Percentiles rank a stretch among this genome's conserved stretches.
phyloP scores from a whole-genome alignment of 306 rosid species.

The Spatholobus suberectus region DNA sequence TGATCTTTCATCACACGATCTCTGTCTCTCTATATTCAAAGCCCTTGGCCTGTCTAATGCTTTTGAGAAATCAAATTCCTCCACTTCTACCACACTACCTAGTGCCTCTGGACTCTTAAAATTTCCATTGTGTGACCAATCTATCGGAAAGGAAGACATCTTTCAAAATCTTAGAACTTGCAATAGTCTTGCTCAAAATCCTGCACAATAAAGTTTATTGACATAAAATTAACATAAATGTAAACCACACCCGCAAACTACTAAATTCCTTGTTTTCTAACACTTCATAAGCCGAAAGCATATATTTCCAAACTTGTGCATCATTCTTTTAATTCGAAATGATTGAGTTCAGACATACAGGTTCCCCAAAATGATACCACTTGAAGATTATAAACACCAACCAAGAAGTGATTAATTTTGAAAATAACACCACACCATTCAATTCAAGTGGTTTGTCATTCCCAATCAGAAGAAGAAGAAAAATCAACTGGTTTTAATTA shows the following conservation, averaged over 20 bases:
- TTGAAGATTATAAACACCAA: not conserved
- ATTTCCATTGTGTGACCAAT: constrained; percentile 55
- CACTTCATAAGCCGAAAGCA: constrained; percentile 10
- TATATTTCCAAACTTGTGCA: not conserved
- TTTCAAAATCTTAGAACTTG: constrained; percentile 34
- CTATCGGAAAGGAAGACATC: constrained; percentile 47
- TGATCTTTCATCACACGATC: constrained; percentile 78
- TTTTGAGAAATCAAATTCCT: constrained; percentile 65
- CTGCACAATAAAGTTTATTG: constrained; percentile 47
- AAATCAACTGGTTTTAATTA: not conserved
- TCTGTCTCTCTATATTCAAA: constrained; percentile 72
- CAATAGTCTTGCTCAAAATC: constrained; percentile 39
- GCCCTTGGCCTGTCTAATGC: constrained; percentile 67
- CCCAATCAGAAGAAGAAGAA: not conserved
- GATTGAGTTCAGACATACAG: constrained; percentile 2
- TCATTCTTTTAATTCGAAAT: not conserved
- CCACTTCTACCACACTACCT: constrained; percentile 46
- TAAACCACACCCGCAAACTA: not conserved
- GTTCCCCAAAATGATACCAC: not conserved
- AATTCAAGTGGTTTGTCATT: not conserved
- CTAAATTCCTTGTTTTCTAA: not conserved
- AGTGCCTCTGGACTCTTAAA: constrained; percentile 39
- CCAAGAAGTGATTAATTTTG: not conserved
- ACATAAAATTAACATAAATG: constrained; percentile 5
- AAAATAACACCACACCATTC: not conserved